A percentile compares a stretch with the other conserved stretches of the same genome.
phyloP scores from a whole-genome alignment of 495 filamentous ascomycete genomes.

The Pyrenula massariospora region DNA sequence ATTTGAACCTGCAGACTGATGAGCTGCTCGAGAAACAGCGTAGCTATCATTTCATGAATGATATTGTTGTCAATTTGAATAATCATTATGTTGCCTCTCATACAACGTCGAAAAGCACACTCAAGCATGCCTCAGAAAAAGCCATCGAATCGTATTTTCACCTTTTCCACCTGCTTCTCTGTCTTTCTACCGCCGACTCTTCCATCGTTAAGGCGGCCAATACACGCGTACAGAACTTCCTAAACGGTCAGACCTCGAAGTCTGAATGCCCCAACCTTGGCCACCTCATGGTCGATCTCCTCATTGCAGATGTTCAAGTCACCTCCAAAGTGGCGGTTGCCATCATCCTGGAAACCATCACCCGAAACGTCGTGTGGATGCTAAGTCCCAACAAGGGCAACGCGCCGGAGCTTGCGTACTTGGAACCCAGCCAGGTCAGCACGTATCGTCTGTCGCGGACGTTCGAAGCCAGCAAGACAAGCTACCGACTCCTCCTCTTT shows the following conservation, averaged over 20 bases:
- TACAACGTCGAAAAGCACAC: constrained; percentile 17
- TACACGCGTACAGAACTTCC: constrained; percentile 20
- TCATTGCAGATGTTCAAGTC: constrained; percentile 31
- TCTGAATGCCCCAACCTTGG: constrained; percentile 33
- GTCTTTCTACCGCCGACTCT: constrained; percentile 12
- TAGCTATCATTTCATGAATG: background rate
- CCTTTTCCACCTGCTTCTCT: constrained; percentile 39
- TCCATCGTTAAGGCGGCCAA: constrained; percentile 10
- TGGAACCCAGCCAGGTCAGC: constrained; percentile 25
- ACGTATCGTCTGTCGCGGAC: constrained; percentile 35
- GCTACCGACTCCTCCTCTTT: constrained; percentile 42
- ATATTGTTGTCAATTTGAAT: too few species aligned
- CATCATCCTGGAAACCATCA: constrained; percentile 36
- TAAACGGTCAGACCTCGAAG: constrained; percentile 25
- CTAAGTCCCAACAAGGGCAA: constrained; percentile 25
- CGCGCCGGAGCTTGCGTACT: constrained; percentile 30
- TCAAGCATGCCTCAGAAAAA: constrained; percentile 37
- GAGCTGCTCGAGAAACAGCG: background rate
- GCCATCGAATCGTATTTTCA: constrained; percentile 42
- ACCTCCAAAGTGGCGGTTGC: constrained; percentile 24
- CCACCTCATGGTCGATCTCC: constrained; percentile 29
- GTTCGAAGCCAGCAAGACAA: constrained; percentile 31
- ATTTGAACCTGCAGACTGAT: constrained; percentile 23
- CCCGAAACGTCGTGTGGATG: constrained; percentile 41
- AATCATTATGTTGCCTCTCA: background rate